Conservation (phyloP, 1,284 basidiomycete species). For the Laetiporus sulphureus region DNA sequence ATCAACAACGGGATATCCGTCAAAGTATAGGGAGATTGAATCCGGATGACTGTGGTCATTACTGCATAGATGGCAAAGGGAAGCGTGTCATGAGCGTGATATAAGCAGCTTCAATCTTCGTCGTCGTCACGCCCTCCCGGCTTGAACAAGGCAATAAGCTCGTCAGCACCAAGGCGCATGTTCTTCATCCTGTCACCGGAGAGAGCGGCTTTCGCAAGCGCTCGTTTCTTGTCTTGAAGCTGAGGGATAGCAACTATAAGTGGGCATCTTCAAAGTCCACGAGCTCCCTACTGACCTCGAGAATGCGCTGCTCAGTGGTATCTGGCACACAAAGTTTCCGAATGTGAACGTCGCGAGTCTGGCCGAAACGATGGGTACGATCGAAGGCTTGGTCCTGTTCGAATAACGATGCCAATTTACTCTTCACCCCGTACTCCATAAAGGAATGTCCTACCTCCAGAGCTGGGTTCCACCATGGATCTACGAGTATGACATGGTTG, state of each 20-base stretch:
- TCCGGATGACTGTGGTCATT: neutral
- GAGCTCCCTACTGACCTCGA: slow-evolving; percentile 47
- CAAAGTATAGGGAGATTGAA: too few relatives aligned
- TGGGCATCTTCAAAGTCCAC: neutral
- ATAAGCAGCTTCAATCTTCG: slow-evolving; percentile 5
- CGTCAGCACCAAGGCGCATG: slow-evolving; percentile 78
- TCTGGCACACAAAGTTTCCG: slow-evolving; percentile 88
- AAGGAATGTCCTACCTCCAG: slow-evolving; percentile 56
- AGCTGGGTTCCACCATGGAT: slow-evolving; percentile 95
- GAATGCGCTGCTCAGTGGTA: slow-evolving; percentile 88
- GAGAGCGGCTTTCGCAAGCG: slow-evolving; percentile 78
- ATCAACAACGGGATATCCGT: too few relatives aligned
- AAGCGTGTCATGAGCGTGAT: neutral
- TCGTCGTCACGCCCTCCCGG: slow-evolving; percentile 48
- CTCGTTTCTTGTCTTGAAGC: slow-evolving; percentile 86
- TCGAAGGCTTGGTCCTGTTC: slow-evolving; percentile 69
- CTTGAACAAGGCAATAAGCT: slow-evolving; percentile 75
- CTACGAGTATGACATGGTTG: slow-evolving; percentile 89
- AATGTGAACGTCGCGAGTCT: slow-evolving; percentile 83
- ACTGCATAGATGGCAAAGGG: neutral
- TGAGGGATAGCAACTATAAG: slow-evolving; percentile 16
- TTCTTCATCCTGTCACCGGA: slow-evolving; percentile 86
- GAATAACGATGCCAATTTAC: slow-evolving; percentile 4
- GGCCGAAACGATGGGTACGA: slow-evolving; percentile 63
- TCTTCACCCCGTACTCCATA: too few relatives aligned